Percentiles rank a stretch among this genome's conserved stretches.
These are phyloP conservation scores for Endocarpon pusillum DNA, from an alignment of 495 filamentous ascomycete species.

Conservation along the genomic window DNA sequence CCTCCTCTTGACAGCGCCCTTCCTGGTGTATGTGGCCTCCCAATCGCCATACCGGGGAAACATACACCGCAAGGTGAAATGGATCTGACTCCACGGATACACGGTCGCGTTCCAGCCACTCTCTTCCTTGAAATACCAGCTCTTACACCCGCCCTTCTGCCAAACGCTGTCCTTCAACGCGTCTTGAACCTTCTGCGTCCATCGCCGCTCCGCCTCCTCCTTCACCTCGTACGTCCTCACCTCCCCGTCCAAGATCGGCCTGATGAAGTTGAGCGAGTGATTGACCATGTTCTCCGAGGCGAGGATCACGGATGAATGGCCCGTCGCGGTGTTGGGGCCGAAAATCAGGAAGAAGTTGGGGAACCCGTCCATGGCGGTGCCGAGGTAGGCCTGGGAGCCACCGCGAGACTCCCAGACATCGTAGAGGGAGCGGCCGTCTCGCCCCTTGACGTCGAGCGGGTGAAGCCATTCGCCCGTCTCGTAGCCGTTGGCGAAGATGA, in stretches of 20 bases:
- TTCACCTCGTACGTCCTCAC: slow-evolving; percentile 27
- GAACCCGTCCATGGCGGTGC: slow-evolving; percentile 45
- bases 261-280: slow-evolving; percentile 25
- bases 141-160: slow-evolving; percentile 32
- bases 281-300: slow-evolving; percentile 42
- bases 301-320: slow-evolving; percentile 44
- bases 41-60: slow-evolving; percentile 41
- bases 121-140: slow-evolving; percentile 37
- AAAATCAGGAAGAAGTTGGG: slow-evolving; percentile 55
- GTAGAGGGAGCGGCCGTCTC: slow-evolving; percentile 28
- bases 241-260: slow-evolving; percentile 21
- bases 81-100: slow-evolving; percentile 41
- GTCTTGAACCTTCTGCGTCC: slow-evolving; percentile 35
- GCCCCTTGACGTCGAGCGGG: slow-evolving; percentile 25
- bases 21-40: slow-evolving; percentile 32
- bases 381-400: slow-evolving; percentile 44
- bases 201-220: slow-evolving; percentile 35
- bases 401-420: slow-evolving; percentile 37
- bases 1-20: slow-evolving; percentile 13
- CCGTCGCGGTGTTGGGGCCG: slow-evolving; percentile 48
- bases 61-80: slow-evolving; percentile 30
- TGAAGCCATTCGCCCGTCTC: slow-evolving; percentile 26
- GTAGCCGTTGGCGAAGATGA: slow-evolving; percentile 44
- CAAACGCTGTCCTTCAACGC: slow-evolving; percentile 36
- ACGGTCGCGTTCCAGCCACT: slow-evolving; percentile 41